Evolutionary conservation across 768 basidiomycete genomes (phyloP), one percentile per base, ranked within the genome.

Genomic region (Tricholoma matsutake): DNA sequence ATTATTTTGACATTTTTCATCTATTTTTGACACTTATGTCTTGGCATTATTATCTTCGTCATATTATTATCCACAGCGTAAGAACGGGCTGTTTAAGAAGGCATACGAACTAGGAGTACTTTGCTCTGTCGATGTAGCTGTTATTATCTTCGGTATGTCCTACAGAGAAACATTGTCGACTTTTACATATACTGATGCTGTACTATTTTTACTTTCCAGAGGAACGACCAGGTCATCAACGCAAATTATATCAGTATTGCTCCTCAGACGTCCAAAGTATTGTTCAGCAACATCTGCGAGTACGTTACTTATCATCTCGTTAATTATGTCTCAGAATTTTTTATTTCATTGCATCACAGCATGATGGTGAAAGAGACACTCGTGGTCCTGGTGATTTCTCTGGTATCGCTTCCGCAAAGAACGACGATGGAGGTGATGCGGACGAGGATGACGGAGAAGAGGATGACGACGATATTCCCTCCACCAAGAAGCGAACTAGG

Each of bases 1-100:
- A 57, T 65, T 67, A 60, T 62, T 61, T 63, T 64, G 66, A 59
- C 70, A 72, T 74, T 71, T 75, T 78, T 77, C 79, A 35, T 78
- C 84, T 87, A 87, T 89, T 86, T 84, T 86, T 84, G 79, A 76
- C 71, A 66, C 69, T 67, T 74, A 73, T 70, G 73, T 75, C 79
- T 80, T 77, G 78, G 79, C 77, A 73, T 70, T 63, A 59, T 61
- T 63, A 58, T 70, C 63, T 67, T 72, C 77, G 75, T 80, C 75
- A 71, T 75, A 63, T 58, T 64, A 56, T 57, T 57, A 51, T 67
- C 62, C 65, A 49, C 76, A 93, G 92, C 85, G 92, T 67, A 92
- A 93, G 80, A 91, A 91, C 61, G 92, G 91, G 4, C 86, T 94
- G 64, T 93, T 94, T 86, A 92, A 93, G 75, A 93, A 93, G 70